A percentile compares a stretch with the other conserved stretches of the same genome.
Evolutionary conservation across 23 red algal genomes (phyloP).

Genomic region (Chondrus crispus): DNA sequence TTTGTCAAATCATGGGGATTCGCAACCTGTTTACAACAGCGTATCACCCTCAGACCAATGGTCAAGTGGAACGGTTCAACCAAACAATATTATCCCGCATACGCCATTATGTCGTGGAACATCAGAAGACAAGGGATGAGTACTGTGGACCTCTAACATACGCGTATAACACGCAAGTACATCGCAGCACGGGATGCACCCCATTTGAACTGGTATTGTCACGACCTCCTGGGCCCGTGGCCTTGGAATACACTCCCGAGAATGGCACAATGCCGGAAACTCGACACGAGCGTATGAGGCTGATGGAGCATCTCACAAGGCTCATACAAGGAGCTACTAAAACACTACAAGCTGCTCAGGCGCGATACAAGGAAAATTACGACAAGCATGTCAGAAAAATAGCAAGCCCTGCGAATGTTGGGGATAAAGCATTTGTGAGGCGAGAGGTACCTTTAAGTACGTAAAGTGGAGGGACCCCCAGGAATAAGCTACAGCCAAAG

Average conservation of each 20-base stretch:
- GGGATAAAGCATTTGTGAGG: no score
- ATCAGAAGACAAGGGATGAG: not conserved
- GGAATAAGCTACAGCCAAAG: not conserved
- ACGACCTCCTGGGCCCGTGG: not conserved
- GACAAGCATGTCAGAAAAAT: no score
- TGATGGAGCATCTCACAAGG: no score
- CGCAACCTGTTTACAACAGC: constrained; percentile 17
- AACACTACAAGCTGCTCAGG: no score
- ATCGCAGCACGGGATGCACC: not conserved
- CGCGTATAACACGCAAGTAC: not conserved
- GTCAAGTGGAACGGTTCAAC: constrained; percentile 17
- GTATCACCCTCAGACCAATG: constrained; percentile 40
- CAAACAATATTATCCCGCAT: not conserved
- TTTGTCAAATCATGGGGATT: not conserved
- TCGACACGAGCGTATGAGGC: no score
- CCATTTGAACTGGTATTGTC: not conserved
- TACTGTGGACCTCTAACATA: not conserved
- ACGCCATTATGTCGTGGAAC: not conserved
- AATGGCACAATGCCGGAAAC: no score
- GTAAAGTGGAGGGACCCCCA: no score
- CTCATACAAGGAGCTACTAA: no score
- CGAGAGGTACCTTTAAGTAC: no score
- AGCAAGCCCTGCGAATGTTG: no score
- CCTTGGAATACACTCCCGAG: no score
- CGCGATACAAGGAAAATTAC: no score